Conservation (phyloP, 2,329 filamentous ascomycete genomes). For the Beauveria sp. region DNA sequence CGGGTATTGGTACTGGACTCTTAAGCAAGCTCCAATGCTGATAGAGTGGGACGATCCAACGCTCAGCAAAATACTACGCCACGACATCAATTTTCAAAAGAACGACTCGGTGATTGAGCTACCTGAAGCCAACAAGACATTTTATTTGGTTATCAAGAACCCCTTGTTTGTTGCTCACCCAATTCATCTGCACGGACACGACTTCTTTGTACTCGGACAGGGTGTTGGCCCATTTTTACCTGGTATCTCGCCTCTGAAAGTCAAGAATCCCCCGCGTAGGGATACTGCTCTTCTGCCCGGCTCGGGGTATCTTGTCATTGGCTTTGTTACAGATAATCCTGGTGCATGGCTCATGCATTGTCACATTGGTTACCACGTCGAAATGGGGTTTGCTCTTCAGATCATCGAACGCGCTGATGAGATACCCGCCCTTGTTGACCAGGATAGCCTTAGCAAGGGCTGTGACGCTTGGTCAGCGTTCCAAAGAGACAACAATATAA, state of each 20-base stretch:
- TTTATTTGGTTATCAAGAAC: slow-evolving; percentile 15
- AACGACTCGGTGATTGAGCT: not conserved
- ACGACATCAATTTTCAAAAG: not conserved
- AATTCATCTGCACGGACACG: slow-evolving; percentile 18
- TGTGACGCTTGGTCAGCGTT: not conserved
- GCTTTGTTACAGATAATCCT: slow-evolving; percentile 32
- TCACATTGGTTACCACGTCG: slow-evolving; percentile 56
- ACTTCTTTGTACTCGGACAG: slow-evolving; percentile 15
- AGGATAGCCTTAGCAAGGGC: not conserved
- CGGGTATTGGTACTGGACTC: not conserved
- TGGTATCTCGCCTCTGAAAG: not conserved
- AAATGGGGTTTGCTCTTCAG: not conserved
- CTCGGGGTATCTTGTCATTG: slow-evolving; percentile 40
- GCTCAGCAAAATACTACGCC: not conserved
- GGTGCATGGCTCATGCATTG: slow-evolving; percentile 54
- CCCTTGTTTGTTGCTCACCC: slow-evolving; percentile 14
- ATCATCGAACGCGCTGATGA: not conserved
- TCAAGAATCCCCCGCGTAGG: slow-evolving; percentile 40
- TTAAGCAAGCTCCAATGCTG: not conserved
- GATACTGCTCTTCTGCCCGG: slow-evolving; percentile 42
- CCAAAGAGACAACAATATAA: not conserved
- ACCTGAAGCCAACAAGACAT: slow-evolving; percentile 11
- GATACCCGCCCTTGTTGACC: not conserved
- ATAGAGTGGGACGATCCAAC: not conserved
- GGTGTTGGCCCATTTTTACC: slow-evolving; percentile 3